Evolutionary conservation across 768 basidiomycete species (phyloP).

Genomic region (Phaeolepiota aurea): DNA sequence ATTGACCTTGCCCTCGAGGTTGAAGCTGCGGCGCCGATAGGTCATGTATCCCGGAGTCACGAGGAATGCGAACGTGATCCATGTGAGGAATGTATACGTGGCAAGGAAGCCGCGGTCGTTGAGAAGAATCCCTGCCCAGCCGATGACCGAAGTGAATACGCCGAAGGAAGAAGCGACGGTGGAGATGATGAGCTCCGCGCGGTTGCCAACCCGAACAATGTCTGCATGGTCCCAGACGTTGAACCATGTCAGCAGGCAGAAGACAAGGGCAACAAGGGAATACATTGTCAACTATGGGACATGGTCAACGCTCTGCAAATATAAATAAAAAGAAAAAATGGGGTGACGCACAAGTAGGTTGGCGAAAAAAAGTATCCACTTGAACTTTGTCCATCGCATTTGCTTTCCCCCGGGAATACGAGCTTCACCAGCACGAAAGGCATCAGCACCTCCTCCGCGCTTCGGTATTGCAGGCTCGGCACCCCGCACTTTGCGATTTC

Average conservation of each 20-base stretch:
- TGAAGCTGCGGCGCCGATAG: slow-evolving; percentile 51
- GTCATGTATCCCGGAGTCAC: slow-evolving; percentile 74
- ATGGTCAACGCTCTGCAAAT: background rate
- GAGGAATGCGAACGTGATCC: slow-evolving; percentile 68
- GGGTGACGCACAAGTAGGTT: slow-evolving; percentile 37
- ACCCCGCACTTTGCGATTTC: slow-evolving; percentile 24
- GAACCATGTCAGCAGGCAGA: slow-evolving; percentile 71
- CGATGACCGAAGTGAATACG: slow-evolving; percentile 60
- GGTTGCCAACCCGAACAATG: slow-evolving; percentile 62
- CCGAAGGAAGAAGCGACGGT: slow-evolving; percentile 56
- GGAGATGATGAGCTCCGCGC: slow-evolving; percentile 57
- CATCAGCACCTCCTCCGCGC: slow-evolving; percentile 66
- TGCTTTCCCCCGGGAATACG: slow-evolving; percentile 37
- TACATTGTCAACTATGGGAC: slow-evolving; percentile 45
- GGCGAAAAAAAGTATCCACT: slow-evolving; percentile 68
- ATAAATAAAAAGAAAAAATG: background rate
- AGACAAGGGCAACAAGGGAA: slow-evolving; percentile 50
- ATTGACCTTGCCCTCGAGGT: slow-evolving; percentile 74
- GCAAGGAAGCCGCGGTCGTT: slow-evolving; percentile 84
- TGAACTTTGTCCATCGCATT: slow-evolving; percentile 77
- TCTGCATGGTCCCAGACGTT: slow-evolving; percentile 63
- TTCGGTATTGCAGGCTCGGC: slow-evolving; percentile 36
- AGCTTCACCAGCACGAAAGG: slow-evolving; percentile 42
- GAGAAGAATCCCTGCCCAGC: slow-evolving; percentile 76
- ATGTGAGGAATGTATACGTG: slow-evolving; percentile 67